These are phyloP conservation scores for Tetracentron sinense DNA, from an alignment of 164 flowering plant species.

Conservation along the genomic window DNA sequence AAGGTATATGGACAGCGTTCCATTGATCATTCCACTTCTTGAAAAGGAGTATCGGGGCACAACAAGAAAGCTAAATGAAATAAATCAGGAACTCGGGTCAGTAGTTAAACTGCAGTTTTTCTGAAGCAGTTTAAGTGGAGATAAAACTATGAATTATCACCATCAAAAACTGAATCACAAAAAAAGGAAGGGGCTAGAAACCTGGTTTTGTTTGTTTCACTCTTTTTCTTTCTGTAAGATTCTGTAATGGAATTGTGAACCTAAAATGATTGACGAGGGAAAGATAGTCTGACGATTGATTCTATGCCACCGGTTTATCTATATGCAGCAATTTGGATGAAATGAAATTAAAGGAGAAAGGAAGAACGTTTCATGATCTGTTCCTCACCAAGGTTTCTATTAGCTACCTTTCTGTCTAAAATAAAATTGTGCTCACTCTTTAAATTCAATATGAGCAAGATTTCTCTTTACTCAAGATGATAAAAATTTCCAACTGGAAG, in stretches of 20 bases:
- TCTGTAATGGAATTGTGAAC: background rate
- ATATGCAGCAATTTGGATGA: constrained; percentile 77
- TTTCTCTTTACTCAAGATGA: background rate
- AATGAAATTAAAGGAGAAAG: constrained; percentile 88
- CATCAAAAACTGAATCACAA: too few relatives aligned
- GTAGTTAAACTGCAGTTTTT: constrained; percentile 7
- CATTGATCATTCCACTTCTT: constrained; percentile 87
- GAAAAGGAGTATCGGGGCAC: constrained; percentile 77
- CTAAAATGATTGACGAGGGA: background rate
- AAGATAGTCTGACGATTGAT: background rate
- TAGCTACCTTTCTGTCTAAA: background rate
- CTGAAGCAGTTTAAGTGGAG: background rate
- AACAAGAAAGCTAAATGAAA: constrained; percentile 67
- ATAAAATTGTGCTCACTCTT: background rate
- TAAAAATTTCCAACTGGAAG: background rate
- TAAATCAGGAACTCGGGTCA: constrained; percentile 80
- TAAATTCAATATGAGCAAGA: background rate
- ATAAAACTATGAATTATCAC: too few relatives aligned
- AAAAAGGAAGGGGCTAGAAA: background rate
- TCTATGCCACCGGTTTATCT: constrained; percentile 11
- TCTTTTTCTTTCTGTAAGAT: background rate
- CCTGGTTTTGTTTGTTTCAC: background rate
- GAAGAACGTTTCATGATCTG: constrained; percentile 77
- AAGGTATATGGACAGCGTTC: constrained; percentile 92
- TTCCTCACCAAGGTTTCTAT: constrained; percentile 83